Evolutionary conservation across 169 alveolate genomes (phyloP).

Genomic region (Eimeria tenella): DNA sequence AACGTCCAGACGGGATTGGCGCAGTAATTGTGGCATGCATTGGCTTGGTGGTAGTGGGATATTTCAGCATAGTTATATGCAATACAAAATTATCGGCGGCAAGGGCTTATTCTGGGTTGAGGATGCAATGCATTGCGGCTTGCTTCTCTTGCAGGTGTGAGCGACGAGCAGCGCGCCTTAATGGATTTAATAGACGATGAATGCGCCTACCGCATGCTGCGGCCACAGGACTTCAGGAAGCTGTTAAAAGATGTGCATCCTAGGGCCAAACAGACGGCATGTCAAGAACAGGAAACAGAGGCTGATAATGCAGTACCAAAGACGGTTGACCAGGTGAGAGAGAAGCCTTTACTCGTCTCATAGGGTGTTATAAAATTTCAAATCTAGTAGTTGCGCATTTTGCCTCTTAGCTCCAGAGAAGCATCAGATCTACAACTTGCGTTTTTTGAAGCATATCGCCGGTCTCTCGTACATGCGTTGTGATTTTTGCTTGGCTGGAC

Average conservation of each 20-base stretch:
- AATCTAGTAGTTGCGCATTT: no score
- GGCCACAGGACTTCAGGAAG: conserved; percentile 28
- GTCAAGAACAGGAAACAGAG: neutral
- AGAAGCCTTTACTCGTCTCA: neutral
- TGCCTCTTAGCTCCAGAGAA: no score
- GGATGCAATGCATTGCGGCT: neutral
- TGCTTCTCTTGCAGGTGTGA: neutral
- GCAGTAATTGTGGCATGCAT: neutral
- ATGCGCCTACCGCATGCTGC: conserved; percentile 32
- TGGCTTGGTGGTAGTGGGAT: neutral
- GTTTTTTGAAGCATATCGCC: no score
- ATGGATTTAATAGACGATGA: neutral
- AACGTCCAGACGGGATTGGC: neutral
- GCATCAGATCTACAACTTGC: no score
- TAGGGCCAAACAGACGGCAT: neutral
- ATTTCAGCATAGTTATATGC: no score
- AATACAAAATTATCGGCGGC: no score
- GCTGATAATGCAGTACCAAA: neutral
- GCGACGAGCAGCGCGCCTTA: conserved; percentile 8
- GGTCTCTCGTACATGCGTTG: no score
- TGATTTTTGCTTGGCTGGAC: neutral
- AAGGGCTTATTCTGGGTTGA: no score
- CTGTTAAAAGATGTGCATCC: neutral
- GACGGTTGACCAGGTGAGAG: conserved; percentile 1
- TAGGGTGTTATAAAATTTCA: no score